Percentiles rank a stretch among this genome's conserved stretches.
Conservation (phyloP, 2,329 filamentous ascomycete genomes). For the Penicillium palitans region DNA sequence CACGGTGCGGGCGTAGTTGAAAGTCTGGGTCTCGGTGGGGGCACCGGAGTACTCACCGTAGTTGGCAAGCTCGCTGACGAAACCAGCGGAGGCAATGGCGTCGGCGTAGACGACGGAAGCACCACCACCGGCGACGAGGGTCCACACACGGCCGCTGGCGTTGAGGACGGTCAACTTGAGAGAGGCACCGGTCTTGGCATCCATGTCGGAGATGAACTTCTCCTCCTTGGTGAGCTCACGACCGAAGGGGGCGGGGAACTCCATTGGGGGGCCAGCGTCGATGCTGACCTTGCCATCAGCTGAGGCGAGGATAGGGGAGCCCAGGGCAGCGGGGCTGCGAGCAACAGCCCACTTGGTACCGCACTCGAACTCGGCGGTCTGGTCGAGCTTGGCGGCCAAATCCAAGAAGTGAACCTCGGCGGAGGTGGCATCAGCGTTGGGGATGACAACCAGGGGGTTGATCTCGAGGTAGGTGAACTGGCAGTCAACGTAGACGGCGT, state of each 20-base stretch:
- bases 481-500: constrained; percentile 98
- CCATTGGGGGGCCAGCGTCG: constrained; percentile 95
- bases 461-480: constrained; percentile 99
- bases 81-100: constrained; percentile 94
- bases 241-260: constrained; percentile 98
- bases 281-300: constrained; percentile 78
- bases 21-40: constrained; percentile 97
- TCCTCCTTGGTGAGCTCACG: constrained; percentile 99
- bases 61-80: constrained; percentile 95
- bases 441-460: constrained; percentile 97
- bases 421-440: constrained; percentile 87
- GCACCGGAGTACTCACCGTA: constrained; percentile 99
- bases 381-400: constrained; percentile 96
- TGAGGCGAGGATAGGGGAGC: constrained; percentile 67
- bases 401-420: constrained; percentile 97
- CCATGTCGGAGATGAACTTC: constrained; percentile 97
- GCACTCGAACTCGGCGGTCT: constrained; percentile 99
- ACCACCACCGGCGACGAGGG: constrained; percentile 97
- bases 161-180: constrained; percentile 98
- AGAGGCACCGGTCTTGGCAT: constrained; percentile 98
- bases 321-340: constrained; percentile 83
- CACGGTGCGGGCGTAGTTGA: constrained; percentile 97
- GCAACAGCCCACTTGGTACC: constrained; percentile 99
- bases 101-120: constrained; percentile 98
- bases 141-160: constrained; percentile 90